phyloP scores from a whole-genome alignment of 495 filamentous ascomycete genomes.

The Xylaria palmicola region DNA sequence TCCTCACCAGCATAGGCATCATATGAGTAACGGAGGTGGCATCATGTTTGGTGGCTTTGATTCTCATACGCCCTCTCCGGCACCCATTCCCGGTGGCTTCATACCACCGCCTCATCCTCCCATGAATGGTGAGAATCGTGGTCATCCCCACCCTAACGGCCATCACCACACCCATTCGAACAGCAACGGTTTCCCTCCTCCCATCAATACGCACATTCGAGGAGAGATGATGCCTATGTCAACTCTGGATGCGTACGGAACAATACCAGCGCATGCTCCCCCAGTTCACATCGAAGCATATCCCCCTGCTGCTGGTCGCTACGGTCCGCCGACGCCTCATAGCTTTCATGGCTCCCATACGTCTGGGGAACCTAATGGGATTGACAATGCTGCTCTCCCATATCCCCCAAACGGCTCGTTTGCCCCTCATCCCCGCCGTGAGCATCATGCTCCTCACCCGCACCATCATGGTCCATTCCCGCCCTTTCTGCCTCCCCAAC shows the following conservation, averaged over 20 bases:
- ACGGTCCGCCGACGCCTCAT: constrained; percentile 50
- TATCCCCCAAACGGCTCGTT: constrained; percentile 34
- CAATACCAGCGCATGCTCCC: constrained; percentile 32
- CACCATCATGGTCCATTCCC: constrained; percentile 20
- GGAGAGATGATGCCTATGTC: constrained; percentile 22
- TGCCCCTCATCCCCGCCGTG: constrained; percentile 26
- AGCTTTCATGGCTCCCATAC: constrained; percentile 56
- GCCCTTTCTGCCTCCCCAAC: constrained; percentile 22
- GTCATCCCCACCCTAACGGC: constrained; percentile 30
- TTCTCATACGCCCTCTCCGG: constrained; percentile 52
- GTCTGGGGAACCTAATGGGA: constrained; percentile 38
- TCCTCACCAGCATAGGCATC: constrained; percentile 33
- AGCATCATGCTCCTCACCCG: constrained; percentile 20
- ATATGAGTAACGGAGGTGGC: constrained; percentile 43
- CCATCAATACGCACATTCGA: constrained; percentile 31
- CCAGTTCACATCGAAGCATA: constrained; percentile 40
- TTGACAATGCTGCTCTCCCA: constrained; percentile 31
- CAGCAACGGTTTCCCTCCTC: constrained; percentile 30
- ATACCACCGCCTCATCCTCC: constrained; percentile 34
- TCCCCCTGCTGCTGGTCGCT: constrained; percentile 34
- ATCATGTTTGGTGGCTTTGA: constrained; percentile 43
- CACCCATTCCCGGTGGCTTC: constrained; percentile 35
- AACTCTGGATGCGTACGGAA: constrained; percentile 28
- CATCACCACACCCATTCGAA: constrained; percentile 32
- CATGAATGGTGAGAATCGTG: constrained; percentile 33